Evolutionary conservation across 495 filamentous ascomycete species (phyloP), one percentile per base, ranked within the genome.

Genomic region (Penicillium silybi): DNA sequence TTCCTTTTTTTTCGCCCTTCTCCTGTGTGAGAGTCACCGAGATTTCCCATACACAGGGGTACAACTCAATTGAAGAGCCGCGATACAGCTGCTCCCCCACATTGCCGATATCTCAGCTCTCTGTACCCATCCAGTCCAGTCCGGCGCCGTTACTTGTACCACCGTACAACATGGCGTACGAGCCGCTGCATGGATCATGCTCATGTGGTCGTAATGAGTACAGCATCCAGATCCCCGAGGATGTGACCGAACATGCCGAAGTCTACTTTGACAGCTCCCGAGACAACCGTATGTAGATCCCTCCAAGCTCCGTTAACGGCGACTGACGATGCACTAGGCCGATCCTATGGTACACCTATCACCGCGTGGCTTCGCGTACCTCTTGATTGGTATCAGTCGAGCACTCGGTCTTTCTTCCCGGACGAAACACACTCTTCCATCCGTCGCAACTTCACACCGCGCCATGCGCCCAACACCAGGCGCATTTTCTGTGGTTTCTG

Each of bases 401-500:
- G 78, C 23, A 90, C 86, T 1, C 76, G 81, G 53, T 81, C 90
- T 35, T 85, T 84, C 67, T 89, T 84, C 63, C 79, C 84, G 4
- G 89, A 95, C 66, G 91, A 95, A 67, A 85, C 86, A 9, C 85
- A 82, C 56, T 52, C 67, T 18, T 78, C 72, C 42, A 95, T 96
- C 67, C 85, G 83, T 32, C 80, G 87, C 18, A 77, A 75, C 25
- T 93, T 89, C 70, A 81, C 80, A 3, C 79, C 85, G 5, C 76
- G 70, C 25, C 64, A 79, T 64, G 80, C 82, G 15, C 76, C 77
- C 16, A 68, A 80, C 54, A 68, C 80, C 0, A 80, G 83, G 64
- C 85, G 88, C 41, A 81, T 88, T 46, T 96, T 96, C 69, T 96
- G 91, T 67, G 91, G 91, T 0, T 92, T 87, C 71, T 95, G 91